Base-by-base conservation (phyloP, 371 early-diverging fungal genomes). In the Smittium culicis region DNA sequence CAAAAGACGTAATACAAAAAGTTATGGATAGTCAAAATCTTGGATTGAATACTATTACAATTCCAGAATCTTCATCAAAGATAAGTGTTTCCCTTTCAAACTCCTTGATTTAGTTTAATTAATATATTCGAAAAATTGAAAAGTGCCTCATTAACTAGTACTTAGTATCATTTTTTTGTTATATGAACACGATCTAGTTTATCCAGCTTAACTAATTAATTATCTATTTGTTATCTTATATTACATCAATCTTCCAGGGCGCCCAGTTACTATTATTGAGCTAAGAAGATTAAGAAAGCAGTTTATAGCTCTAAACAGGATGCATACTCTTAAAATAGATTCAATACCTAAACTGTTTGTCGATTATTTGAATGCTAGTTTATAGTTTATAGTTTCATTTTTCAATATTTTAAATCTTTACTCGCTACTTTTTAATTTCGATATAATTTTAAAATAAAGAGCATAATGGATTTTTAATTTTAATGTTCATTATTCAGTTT, bases 251-350 rank as follows among this genome's bases (percentile, higher is more conserved):
- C 80, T 92, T 68, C 94, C 94, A 20, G 80, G 85, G 1, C 84
- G 89, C 32, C 80, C 72, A 2, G 76, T 95, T 34, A 87, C 90
- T 0, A 72, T 92, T 64, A 79, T 89, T 2, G 94, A 95, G 75
- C 74, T 97, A 64, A 81, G 93, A 66, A 75, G 93, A 57, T 70
- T 88, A 34, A 81, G 89, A 25, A 80, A 92, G 69, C 92, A 92
- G 73, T 96, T 91, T 74, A 86, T 89, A 11, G 82, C 85, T 29
- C 81, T 94, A 54, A 94, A 96, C 79, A 88, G 89, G 71, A 79
- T 87, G 78, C 90, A 88, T 56, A 89, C 91, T 25, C 64, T 82
- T 30, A 72, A 73, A 64, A 74, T 84, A 1, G 83, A 77, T 34
- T 80, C 85, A 58, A 82, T 94, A 32, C 88, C 87, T 0, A 86